Conservation (phyloP, 441 rosid genomes). For the Croton laevigatus region DNA sequence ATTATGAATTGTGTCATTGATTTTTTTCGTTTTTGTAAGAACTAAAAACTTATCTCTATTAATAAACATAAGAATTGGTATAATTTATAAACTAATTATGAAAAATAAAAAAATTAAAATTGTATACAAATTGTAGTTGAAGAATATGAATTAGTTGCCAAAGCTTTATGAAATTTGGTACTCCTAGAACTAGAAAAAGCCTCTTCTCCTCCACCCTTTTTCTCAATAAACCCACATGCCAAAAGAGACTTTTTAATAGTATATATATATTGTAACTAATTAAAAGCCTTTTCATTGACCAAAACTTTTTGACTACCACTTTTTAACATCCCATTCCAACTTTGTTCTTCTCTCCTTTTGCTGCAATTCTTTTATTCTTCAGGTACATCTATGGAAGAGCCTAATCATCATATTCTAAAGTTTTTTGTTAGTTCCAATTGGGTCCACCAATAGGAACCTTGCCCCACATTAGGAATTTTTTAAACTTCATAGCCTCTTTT, state of each 20-base stretch:
- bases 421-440: neutral
- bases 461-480: neutral
- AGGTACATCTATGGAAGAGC: slow-evolving; percentile 1
- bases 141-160: neutral
- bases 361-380: neutral
- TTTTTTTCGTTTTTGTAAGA: no score
- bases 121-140: no score
- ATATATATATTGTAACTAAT: neutral
- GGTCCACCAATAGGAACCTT: neutral
- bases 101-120: no score
- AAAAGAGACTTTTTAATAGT: slow-evolving; percentile 4
- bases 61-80: no score
- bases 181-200: no score
- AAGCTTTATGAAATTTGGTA: no score
- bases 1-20: no score
- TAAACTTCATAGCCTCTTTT: neutral
- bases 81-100: no score
- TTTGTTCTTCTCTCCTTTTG: neutral
- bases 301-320: neutral
- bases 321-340: neutral
- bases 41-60: no score
- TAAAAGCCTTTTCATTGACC: slow-evolving; percentile 1
- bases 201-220: no score
- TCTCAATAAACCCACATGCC: slow-evolving; percentile 6
- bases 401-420: neutral